These are phyloP conservation scores for Suhomyces faveliae DNA, from an alignment of 805 yeast genomes.

Conservation along the genomic window DNA sequence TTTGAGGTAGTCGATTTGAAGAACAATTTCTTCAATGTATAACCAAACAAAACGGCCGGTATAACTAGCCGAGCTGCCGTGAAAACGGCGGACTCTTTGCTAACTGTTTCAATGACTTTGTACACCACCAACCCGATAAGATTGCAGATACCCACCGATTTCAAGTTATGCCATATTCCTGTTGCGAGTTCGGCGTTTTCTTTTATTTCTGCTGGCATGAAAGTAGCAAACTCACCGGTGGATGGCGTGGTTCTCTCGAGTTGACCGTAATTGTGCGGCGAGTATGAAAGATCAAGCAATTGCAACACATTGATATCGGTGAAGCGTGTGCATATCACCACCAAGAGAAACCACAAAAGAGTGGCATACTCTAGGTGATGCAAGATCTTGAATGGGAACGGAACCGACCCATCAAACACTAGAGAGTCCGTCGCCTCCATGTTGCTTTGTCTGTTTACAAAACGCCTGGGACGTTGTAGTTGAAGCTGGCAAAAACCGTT, in stretches of 20 bases:
- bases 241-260: conserved; percentile 13
- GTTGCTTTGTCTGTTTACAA: neutral
- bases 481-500: neutral
- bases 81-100: conserved; percentile 1
- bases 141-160: conserved; percentile 23
- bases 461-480: neutral
- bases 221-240: conserved; percentile 35
- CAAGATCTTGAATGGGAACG: conserved; percentile 46
- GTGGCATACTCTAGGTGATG: conserved; percentile 49
- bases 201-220: conserved; percentile 25
- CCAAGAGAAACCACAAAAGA: conserved; percentile 52
- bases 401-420: conserved; percentile 22
- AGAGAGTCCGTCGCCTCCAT: neutral
- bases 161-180: conserved; percentile 36
- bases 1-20: conserved; percentile 30
- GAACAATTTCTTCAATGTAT: conserved; percentile 25
- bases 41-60: conserved; percentile 30
- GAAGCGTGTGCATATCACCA: conserved; percentile 35
- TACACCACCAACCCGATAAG: conserved; percentile 23
- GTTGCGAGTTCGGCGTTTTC: conserved; percentile 32
- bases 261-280: conserved; percentile 36
- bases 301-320: conserved; percentile 45
- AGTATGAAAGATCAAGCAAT: conserved; percentile 43
- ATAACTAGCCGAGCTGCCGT: conserved; percentile 14
- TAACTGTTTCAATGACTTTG: conserved; percentile 8